Evolutionary conservation across 2,329 filamentous ascomycete species (phyloP), one percentile per base, ranked within the genome.

Genomic region (Westerdykella sp.): DNA sequence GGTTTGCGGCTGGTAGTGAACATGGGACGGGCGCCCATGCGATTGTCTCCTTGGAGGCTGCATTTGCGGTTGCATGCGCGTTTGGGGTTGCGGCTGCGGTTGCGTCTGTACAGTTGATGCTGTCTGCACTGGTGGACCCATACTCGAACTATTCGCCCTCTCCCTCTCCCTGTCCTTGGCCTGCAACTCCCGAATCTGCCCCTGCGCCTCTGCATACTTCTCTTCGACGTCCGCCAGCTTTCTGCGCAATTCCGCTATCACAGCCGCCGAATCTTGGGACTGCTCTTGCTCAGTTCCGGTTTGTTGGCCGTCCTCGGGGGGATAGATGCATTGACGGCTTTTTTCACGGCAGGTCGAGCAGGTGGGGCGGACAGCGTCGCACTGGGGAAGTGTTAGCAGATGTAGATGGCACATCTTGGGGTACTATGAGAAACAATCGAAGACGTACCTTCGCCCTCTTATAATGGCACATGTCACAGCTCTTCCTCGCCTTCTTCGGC

Each of bases 391-490:
- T n/a, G 40, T 60, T 43, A 57, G 47, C 13, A 3, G 15, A 16
- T 7, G 4, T 14, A 2, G 14, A 16, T 7, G 3, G 2, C 6
- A 10, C 42, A 18, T 6, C 34, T 9, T 31, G 23, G 25, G 25
- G 25, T 28, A 12, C 25, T 13, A 43, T 22, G 13, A 5, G 15
- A 42, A 30, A 37, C 36, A n/a, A 25, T 22, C 41, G 34, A 22
- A 28, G n/a, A 44, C 54, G 9, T 51, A 63, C 63, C 53, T 62
- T 66, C 6, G 62, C 65, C 48, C 65, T 65, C 49, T 66, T 67
- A 5, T 51, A 45, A 46, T 65, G 65, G 48, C 63, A 67, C 3
- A 61, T 44, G 44, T 67, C 59, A 40, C 63, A 67, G 38, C 61
- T 64, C 25, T 59, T 62, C 34, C 62, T 52, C 5, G 60, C 51